These are phyloP conservation scores for Camelina laxa DNA, from an alignment of 345 rosid genomes.

Conservation along the genomic window DNA sequence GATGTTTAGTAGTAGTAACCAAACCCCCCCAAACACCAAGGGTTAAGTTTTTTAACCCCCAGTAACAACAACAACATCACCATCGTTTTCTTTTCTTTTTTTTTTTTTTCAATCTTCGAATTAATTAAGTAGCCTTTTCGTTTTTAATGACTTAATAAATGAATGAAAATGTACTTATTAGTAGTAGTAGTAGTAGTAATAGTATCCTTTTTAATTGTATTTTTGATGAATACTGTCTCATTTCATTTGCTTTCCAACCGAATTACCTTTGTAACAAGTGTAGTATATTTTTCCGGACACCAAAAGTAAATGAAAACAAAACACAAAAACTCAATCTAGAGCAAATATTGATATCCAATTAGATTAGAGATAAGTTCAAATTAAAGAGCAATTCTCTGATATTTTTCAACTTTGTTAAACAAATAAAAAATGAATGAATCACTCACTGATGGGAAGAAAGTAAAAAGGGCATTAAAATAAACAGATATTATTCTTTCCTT, in stretches of 20 bases:
- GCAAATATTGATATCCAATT: no score
- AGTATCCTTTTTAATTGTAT: no score
- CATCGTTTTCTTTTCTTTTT: slow-evolving; percentile 27
- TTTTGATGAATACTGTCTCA: no score
- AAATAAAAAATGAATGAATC: no score
- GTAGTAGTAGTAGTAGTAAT: background rate
- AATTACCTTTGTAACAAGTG: no score
- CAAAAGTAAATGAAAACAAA: no score
- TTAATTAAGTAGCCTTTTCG: slow-evolving; percentile 36
- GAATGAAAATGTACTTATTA: background rate
- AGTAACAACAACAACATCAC: slow-evolving; percentile 14
- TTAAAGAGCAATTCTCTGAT: no score
- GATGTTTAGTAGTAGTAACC: slow-evolving; percentile 14
- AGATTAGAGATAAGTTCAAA: no score
- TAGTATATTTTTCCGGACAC: no score
- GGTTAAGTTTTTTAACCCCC: background rate
- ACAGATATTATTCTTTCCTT: slow-evolving; percentile 44
- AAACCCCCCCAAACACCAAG: slow-evolving; percentile 6
- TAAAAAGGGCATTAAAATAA: slow-evolving; percentile 26
- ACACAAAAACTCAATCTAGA: no score
- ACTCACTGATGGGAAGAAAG: background rate
- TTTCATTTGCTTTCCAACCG: no score
- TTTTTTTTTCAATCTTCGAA: background rate
- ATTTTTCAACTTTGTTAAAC: no score
- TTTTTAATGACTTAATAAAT: background rate